Conservation (phyloP, 1,284 basidiomycete genomes). For the Ganoderma lingzhi region DNA sequence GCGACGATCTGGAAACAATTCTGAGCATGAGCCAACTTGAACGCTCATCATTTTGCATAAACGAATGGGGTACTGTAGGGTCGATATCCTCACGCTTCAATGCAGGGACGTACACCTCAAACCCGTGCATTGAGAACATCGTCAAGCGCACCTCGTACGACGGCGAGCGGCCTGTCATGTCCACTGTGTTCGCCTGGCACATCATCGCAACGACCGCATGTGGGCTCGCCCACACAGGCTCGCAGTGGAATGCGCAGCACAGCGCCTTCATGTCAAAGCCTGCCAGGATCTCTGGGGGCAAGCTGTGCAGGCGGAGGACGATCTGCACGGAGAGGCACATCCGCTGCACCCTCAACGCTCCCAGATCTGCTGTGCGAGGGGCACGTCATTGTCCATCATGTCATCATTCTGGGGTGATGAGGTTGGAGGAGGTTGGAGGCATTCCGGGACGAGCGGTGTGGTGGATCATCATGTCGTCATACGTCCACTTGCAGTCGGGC, state of each 20-base stretch:
- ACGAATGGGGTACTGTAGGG: conserved; percentile 53
- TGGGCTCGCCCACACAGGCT: conserved; percentile 63
- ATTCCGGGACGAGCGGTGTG: conserved; percentile 29
- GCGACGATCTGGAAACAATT: conserved; percentile 45
- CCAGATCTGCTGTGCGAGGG: conserved; percentile 82
- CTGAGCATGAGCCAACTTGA: too few species aligned
- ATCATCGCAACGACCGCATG: conserved; percentile 64
- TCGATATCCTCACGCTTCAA: conserved; percentile 60
- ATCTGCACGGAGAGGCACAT: conserved; percentile 66
- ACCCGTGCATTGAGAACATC: conserved; percentile 60
- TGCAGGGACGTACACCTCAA: conserved; percentile 62
- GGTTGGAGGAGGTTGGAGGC: conserved; percentile 8
- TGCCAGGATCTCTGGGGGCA: conserved; percentile 66
- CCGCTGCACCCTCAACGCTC: conserved; percentile 78
- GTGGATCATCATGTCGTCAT: neutral
- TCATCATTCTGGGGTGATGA: conserved; percentile 12
- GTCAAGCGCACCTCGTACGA: conserved; percentile 69
- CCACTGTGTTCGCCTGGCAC: conserved; percentile 66
- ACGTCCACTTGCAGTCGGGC: too few species aligned
- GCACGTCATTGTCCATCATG: conserved; percentile 69
- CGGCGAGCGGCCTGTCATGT: conserved; percentile 64
- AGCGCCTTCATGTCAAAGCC: conserved; percentile 70
- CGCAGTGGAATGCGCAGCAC: conserved; percentile 63
- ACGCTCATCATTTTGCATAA: too few species aligned
- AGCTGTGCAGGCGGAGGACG: conserved; percentile 60